Evolutionary conservation across 306 rosid genomes (phyloP).

Genomic region (Ochetophila trinervis): DNA sequence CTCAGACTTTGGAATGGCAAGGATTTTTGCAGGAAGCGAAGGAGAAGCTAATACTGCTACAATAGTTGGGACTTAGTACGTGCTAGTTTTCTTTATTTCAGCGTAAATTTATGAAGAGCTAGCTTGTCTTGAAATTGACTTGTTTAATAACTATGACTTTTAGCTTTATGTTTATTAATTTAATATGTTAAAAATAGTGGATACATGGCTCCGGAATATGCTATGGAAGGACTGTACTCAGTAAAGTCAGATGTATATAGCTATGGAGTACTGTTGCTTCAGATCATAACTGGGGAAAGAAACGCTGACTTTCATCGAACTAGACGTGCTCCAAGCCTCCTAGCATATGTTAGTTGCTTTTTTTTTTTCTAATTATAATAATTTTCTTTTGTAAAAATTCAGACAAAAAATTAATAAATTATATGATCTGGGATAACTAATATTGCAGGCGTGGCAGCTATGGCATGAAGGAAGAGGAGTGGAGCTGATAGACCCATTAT

Average conservation of each 20-base stretch:
- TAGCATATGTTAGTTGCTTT: slow-evolving; percentile 13
- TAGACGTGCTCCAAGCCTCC: not conserved
- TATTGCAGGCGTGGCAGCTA: slow-evolving; percentile 44
- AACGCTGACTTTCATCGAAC: slow-evolving; percentile 13
- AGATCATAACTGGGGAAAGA: slow-evolving; percentile 40
- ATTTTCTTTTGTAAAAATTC: not conserved
- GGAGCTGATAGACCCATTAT: slow-evolving; percentile 26
- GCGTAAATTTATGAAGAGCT: too few species aligned
- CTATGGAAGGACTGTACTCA: slow-evolving; percentile 36
- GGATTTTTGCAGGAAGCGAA: slow-evolving; percentile 42
- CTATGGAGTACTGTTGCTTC: slow-evolving; percentile 45
- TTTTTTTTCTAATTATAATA: not conserved
- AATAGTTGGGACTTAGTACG: slow-evolving; percentile 71
- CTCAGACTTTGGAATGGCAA: slow-evolving; percentile 75
- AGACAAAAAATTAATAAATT: too few species aligned
- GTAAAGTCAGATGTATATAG: slow-evolving; percentile 45
- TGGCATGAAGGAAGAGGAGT: slow-evolving; percentile 35
- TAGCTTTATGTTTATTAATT: not conserved
- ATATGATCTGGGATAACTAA: not conserved
- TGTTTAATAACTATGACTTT: not conserved
- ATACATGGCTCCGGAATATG: slow-evolving; percentile 59
- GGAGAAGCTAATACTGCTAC: slow-evolving; percentile 38
- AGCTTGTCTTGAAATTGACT: too few species aligned
- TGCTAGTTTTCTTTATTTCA: not conserved
- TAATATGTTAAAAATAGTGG: slow-evolving; percentile 23